Evolutionary conservation across 306 rosid genomes (phyloP), one percentile per base, ranked within the genome.

Genomic region (Sindora glabra): DNA sequence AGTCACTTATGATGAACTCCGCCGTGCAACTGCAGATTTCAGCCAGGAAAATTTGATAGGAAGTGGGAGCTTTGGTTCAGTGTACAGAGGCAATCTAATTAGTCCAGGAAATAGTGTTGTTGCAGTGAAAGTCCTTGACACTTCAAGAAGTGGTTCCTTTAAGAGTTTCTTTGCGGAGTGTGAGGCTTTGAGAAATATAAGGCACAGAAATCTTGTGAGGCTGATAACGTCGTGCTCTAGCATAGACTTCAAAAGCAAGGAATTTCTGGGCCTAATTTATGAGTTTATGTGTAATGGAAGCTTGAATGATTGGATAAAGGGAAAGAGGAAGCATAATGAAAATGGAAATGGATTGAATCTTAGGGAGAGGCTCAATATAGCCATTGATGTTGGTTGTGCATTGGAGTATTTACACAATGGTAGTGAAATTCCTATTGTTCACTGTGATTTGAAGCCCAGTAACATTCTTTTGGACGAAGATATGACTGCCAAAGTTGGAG

Each of bases 141-240:
- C 64, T 2, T 60, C 41, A 26, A 63, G 61, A 33, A 75, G 66
- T 14, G 81, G 74, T 2, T 79, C 76, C 54, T 47, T 74, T 23
- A 89, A 81, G 75, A 89, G 96, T 44, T 89, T 89, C 56, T 69
- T 79, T 2, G 89, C 90, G 5, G 96, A 86, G 53, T 89, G 96
- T 17, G 81, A 89, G 42, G 80, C 85, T n/a, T 39, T 79, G 76
- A 76, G 62, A 69, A 75, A 78, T 21, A 72, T 77, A 4, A 74
- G 86, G 73, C 96, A 89, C 16, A 53, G 90, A 12, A 89, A 89
- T 73, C 77, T 89, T 59, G 85, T 89, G 22, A 81, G 73, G 55
- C 51, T 85, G 16, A 70, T 89, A 72, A 89, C 96, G 8, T 78
- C 90, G 2, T 89, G 96, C 79, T 81, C 86, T 1, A 89, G 89